Evolutionary conservation across 768 basidiomycete species (phyloP).

Genomic region (Russula earlei): DNA sequence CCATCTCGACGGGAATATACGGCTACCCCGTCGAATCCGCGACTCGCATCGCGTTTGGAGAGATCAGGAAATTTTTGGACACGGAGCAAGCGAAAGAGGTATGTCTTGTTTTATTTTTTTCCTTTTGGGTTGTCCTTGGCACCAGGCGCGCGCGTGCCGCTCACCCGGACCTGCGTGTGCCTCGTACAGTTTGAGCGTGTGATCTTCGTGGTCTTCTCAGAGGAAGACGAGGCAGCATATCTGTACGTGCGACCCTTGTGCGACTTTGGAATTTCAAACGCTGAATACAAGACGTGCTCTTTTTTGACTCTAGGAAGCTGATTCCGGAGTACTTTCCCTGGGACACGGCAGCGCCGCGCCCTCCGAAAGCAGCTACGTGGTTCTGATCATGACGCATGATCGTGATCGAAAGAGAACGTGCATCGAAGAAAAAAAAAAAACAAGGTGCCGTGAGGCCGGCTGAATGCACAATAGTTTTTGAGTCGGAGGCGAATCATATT

Average conservation of each 20-base stretch:
- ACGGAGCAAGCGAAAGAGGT: conserved; percentile 37
- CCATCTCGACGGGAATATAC: conserved; percentile 72
- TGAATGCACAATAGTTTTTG: neutral
- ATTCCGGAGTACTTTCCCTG: conserved; percentile 12
- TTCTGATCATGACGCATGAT: neutral
- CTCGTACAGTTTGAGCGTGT: conserved; percentile 46
- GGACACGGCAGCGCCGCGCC: neutral
- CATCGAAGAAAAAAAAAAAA: neutral
- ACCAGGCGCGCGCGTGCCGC: neutral
- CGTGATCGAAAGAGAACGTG: neutral
- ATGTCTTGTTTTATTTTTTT: conserved; percentile 7
- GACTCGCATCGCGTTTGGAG: conserved; percentile 56
- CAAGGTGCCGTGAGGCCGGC: neutral
- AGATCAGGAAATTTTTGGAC: conserved; percentile 49
- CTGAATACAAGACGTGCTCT: neutral
- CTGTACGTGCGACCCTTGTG: conserved; percentile 36
- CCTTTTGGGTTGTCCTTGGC: neutral
- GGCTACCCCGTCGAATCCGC: conserved; percentile 70
- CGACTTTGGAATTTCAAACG: neutral
- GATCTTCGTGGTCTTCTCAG: conserved; percentile 66
- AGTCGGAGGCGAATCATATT: neutral
- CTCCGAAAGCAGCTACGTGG: neutral
- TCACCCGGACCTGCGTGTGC: neutral
- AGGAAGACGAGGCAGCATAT: conserved; percentile 54
- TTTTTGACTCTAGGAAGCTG: neutral